Evolutionary conservation across 2,329 filamentous ascomycete genomes (phyloP), one percentile per base, ranked within the genome.

Genomic region (Colletotrichum aenigma): DNA sequence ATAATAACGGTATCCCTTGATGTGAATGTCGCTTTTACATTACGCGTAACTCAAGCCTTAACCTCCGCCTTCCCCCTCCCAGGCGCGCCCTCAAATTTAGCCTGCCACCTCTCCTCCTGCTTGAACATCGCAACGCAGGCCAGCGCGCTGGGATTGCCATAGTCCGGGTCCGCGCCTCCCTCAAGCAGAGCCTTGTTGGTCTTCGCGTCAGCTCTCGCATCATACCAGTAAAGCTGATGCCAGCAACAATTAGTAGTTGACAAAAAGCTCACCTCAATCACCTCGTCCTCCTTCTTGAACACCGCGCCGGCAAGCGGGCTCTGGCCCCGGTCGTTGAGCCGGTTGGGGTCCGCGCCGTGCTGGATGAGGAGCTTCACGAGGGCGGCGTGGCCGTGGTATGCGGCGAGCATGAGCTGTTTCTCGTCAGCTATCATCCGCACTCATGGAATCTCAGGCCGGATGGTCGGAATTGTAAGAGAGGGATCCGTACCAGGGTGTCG

Each of bases 231-330:
- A 0, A 32, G 21, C 2, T 9, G 0, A 38, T 38, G 36, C 36
- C 15, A 38, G 36, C 15, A 36, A 36, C 1, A 36, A 0, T 36
- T 1, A 15, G 34, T 15, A 0, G 13, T 34, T 7, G 6, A 34
- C 13, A 7, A 4, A 34, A 16, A 15, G 76, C 82, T 66, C 75
- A 90, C 89, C 81, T 90, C 89, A 12, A 95, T 89, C 4, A 95
- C 91, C 6, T 89, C 90, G 70, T 90, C 88, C 80, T 93, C 92
- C 13, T 91, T 91, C 83, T 95, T 95, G 82, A 95, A 95, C 10
- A 95, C 91, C 0, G 93, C 93, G 0, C 94, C 93, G 1, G 93
- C 93, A 5, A 95, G 86, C 1, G 92, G 91, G 77, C 92, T 94
- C 83, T 95, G 94, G 0, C 91, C 91, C 60, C 90, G 85, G 76